Base-by-base conservation (phyloP, 306 rosid species). In the Castanospermum australe region DNA sequence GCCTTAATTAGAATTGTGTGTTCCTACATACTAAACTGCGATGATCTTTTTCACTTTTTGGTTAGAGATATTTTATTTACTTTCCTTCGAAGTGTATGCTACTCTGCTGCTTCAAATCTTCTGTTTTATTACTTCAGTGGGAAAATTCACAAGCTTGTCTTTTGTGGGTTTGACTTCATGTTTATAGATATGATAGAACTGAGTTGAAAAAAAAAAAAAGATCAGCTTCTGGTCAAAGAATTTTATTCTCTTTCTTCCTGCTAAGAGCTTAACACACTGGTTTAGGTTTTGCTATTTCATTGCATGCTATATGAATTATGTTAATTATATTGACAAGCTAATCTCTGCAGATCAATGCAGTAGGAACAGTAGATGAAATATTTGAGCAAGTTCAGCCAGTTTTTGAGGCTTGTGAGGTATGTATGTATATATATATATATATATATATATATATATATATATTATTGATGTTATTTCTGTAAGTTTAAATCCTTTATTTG, bases 331-430 rank as follows among this genome's bases (percentile, higher is more conserved):
- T 77, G 82, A 72, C 56, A 57, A 68, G n/a, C 60, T 64, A 22
- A 51, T 77, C 36, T 79, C 50, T 85, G 89, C 90, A 95, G 99
- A 95, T 95, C 81, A 86, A 66, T 41, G 99, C 94, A 71, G 91
- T 92, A 56, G 99, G 99, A 83, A 84, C 92, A 3, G 96, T 47
- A 33, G 97, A 91, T 82, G 92, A 92, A 84, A 88, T 95, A 87
- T 95, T 92, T 83, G 89, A 95, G 79, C 87, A 89, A 68, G 99
- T 95, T 86, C 82, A 85, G 61, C 99, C 89, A 65, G 48, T 86
- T 85, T 95, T 92, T 75, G 87, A 82, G 30, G 52, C 83, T 9
- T 79, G 41, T 68, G 86, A 87, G 97, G 99, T 92, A 87, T n/a
- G n/a, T n/a, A n/a, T n/a, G n/a, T n/a, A n/a, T n/a, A n/a, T n/a